A percentile compares a stretch with the other conserved stretches of the same genome.
These are phyloP conservation scores for Chaetoscypha palmicola DNA, from an alignment of 2,329 filamentous ascomycete species.

Conservation along the genomic window DNA sequence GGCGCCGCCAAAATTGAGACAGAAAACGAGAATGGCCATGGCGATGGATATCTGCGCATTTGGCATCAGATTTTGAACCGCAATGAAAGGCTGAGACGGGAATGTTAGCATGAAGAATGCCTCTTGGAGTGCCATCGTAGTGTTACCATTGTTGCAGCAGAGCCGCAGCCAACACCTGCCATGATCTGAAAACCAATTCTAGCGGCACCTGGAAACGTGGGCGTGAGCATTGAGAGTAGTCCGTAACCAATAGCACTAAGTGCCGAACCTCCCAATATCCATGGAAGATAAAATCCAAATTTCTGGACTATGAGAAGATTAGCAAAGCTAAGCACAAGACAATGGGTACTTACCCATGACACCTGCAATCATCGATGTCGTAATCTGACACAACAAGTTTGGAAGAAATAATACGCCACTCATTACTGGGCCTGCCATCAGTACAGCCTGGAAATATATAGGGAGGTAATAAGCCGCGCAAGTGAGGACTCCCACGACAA, in stretches of 20 bases:
- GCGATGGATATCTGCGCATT: background rate
- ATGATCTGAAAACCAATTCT: slow-evolving; percentile 19
- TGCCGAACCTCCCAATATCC: slow-evolving; percentile 24
- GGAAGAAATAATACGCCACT: slow-evolving; percentile 27
- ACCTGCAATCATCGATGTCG: slow-evolving; percentile 14
- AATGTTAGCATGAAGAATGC: background rate
- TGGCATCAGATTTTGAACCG: background rate
- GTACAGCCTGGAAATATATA: slow-evolving; percentile 31
- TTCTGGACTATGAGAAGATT: slow-evolving; percentile 28
- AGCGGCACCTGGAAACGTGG: slow-evolving; percentile 6
- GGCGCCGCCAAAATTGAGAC: slow-evolving; percentile 22
- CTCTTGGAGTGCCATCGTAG: too few relatives aligned
- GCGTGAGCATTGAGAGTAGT: slow-evolving; percentile 27
- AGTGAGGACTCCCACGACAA: slow-evolving; percentile 8
- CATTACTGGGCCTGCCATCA: slow-evolving; percentile 13
- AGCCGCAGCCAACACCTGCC: slow-evolving; percentile 9
- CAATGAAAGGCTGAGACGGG: background rate
- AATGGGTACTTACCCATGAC: slow-evolving; percentile 7
- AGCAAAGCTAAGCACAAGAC: background rate
- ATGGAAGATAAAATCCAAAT: slow-evolving; percentile 29
- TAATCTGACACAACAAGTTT: slow-evolving; percentile 9
- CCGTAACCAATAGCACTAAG: slow-evolving; percentile 28
- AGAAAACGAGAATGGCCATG: background rate
- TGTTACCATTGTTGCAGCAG: slow-evolving; percentile 15
- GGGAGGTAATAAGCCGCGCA: slow-evolving; percentile 14